Percentiles rank a stretch among this genome's conserved stretches.
These are phyloP conservation scores for Diacronema lutheri DNA, from an alignment of 78 protist species.

Conservation along the genomic window DNA sequence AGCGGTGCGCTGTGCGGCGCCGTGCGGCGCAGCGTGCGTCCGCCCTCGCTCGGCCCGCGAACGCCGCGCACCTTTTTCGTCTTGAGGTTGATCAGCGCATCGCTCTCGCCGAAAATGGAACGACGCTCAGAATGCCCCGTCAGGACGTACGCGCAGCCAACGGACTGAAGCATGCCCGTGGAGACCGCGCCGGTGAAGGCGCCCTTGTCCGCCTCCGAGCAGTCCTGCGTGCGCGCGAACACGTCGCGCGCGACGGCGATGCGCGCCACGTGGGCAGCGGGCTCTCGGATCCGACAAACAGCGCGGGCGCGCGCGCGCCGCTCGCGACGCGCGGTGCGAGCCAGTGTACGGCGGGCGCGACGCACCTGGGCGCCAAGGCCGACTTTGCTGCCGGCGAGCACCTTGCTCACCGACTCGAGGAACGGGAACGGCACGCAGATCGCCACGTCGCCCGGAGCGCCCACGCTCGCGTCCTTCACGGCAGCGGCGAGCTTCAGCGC, in stretches of 20 bases:
- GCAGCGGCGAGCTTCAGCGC: conserved; percentile 16
- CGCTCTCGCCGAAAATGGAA: conserved; percentile 78
- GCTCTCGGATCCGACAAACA: background rate
- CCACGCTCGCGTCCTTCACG: background rate
- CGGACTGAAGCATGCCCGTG: background rate
- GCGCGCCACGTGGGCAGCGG: background rate
- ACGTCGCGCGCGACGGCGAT: too few species aligned
- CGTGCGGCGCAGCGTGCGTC: too few species aligned
- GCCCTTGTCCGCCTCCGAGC: conserved; percentile 14
- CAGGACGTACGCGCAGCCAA: conserved; percentile 76
- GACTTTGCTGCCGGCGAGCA: conserved; percentile 8
- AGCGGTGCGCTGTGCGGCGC: too few species aligned
- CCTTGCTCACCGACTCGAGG: conserved; percentile 13
- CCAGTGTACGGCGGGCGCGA: background rate
- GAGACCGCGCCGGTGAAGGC: conserved; percentile 37
- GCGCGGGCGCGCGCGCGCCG: background rate
- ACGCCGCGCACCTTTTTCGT: conserved; percentile 58
- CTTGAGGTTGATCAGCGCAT: conserved; percentile 48
- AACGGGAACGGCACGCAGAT: conserved; percentile 19
- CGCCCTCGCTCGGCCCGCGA: too few species aligned
- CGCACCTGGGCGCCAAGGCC: conserved; percentile 14
- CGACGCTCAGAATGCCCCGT: conserved; percentile 98
- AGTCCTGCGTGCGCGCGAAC: too few species aligned
- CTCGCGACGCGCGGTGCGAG: background rate
- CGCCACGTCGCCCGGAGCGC: background rate